Evolutionary conservation across 2,329 filamentous ascomycete species (phyloP), one percentile per base, ranked within the genome.

Genomic region (Sporothrix protearum): DNA sequence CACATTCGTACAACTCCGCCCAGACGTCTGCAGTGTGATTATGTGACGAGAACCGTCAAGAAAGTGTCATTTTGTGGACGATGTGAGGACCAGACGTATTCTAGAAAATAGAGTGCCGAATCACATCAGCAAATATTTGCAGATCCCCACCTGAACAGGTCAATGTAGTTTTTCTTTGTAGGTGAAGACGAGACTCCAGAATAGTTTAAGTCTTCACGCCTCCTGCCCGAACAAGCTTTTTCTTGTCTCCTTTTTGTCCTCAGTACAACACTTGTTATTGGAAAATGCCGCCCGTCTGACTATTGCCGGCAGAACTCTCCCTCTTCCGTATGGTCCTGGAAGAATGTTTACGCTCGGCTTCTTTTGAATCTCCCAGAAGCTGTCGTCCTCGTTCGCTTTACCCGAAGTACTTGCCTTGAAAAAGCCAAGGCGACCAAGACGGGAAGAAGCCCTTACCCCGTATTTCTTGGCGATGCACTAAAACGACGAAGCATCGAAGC

Each of bases 371-470:
- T 49, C 55, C n/a, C 12, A 22, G 30, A 16, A 25, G 57, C 57
- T 61, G 30, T 61, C 57, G 57, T 61, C 57, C 39, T 61, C 57
- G 57, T 22, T 61, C 59, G 45, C 59, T 64, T 59, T 64, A 45
- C 14, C 36, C 39, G 22, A 45, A 25, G 28, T 64, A 28, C 22
- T 45, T 28, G 22, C 25, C 33, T 19, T 61, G 19, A 64, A 12
- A 51, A 25, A 25, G 3, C 16, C 10, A 22, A 22, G 6, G 22
- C 49, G 8, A 30, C 59, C 36, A 64, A 64, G 59, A 64, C 59
- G 25, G 59, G 59, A 28, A 42, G 28, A 28, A 25, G 36, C 59
- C 36, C 22, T 45, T 64, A 42, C 59, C 59, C 59, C 59, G 59
- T 42, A 45, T 28, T 55, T 64, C 59, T 64, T 64, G 59, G 59